A percentile compares a stretch with the other conserved stretches of the same genome.
These are phyloP conservation scores for Carex sylvatica DNA, from an alignment of 202 grass and related monocot species.

Conservation along the genomic window DNA sequence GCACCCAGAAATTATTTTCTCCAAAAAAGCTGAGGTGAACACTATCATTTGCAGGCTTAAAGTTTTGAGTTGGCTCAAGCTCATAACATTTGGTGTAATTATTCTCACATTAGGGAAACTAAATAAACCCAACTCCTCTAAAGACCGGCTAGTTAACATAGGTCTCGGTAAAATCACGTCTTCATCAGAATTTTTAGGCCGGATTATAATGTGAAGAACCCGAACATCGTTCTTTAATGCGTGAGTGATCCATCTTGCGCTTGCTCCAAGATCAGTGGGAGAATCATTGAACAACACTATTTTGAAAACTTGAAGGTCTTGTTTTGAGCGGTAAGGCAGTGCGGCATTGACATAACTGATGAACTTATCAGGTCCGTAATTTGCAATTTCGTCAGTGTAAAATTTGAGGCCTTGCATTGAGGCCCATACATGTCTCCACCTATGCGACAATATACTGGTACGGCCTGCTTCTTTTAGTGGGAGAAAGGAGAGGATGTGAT, in stretches of 20 bases:
- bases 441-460: slow-evolving; percentile 23
- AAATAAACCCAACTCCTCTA: slow-evolving; percentile 15
- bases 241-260: slow-evolving; percentile 17
- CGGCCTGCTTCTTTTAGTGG: not conserved
- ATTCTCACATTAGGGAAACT: slow-evolving; percentile 17
- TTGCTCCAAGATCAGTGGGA: not conserved
- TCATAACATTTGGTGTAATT: slow-evolving; percentile 4
- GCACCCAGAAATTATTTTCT: slow-evolving; percentile 18
- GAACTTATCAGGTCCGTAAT: not conserved
- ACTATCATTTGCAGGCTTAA: slow-evolving; percentile 14
- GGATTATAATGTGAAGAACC: slow-evolving; percentile 21
- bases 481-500: slow-evolving; percentile 25
- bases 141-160: not conserved
- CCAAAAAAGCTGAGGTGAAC: not conserved
- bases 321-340: slow-evolving; percentile 1
- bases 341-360: slow-evolving; percentile 7
- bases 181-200: not conserved
- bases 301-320: slow-evolving; percentile 24
- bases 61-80: not conserved
- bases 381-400: not conserved
- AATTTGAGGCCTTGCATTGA: not conserved
- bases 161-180: slow-evolving; percentile 14
- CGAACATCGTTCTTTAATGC: slow-evolving; percentile 4
- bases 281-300: slow-evolving; percentile 5
- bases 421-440: slow-evolving; percentile 19